Percentiles rank a stretch among this genome's conserved stretches.
phyloP scores from a whole-genome alignment of 495 filamentous ascomycete species.

The Talaromyces trachyspermus region DNA sequence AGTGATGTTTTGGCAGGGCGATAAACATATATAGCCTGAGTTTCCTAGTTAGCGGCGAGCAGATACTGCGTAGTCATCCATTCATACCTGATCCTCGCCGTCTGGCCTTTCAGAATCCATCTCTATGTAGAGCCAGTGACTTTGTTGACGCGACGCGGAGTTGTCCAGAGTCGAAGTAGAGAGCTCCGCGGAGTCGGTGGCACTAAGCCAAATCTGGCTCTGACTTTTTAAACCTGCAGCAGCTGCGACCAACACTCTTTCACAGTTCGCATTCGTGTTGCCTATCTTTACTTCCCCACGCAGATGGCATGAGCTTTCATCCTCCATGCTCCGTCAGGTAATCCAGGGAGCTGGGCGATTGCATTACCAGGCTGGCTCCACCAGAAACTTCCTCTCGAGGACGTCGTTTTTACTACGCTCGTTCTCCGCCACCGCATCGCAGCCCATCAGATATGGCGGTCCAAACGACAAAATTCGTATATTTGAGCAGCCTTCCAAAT shows the following conservation, averaged over 20 bases:
- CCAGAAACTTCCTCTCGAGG: not conserved
- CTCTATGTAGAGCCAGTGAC: constrained; percentile 11
- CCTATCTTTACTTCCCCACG: not conserved
- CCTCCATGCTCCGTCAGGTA: constrained; percentile 43
- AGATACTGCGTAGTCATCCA: too few species aligned
- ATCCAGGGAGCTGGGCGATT: constrained; percentile 40
- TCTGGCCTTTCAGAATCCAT: constrained; percentile 21
- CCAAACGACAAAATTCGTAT: constrained; percentile 39
- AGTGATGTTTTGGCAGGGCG: constrained; percentile 38
- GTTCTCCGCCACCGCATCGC: constrained; percentile 29
- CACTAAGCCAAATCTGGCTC: constrained; percentile 34
- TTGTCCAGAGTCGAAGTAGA: not conserved
- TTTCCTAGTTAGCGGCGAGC: not conserved
- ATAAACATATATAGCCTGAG: constrained; percentile 62
- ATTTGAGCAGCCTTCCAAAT: constrained; percentile 31
- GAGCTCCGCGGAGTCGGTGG: constrained; percentile 13
- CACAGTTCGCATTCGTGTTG: too few species aligned
- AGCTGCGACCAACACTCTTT: not conserved
- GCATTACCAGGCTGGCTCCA: constrained; percentile 21
- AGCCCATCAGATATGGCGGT: constrained; percentile 29
- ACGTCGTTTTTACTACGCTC: constrained; percentile 15
- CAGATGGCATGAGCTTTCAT: constrained; percentile 24
- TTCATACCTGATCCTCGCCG: constrained; percentile 43
- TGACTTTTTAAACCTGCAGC: not conserved
- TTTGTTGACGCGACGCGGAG: not conserved